A percentile compares a stretch with the other conserved stretches of the same genome.
Conservation (phyloP, 2,329 filamentous ascomycete genomes). For the Fusarium goolgardi region DNA sequence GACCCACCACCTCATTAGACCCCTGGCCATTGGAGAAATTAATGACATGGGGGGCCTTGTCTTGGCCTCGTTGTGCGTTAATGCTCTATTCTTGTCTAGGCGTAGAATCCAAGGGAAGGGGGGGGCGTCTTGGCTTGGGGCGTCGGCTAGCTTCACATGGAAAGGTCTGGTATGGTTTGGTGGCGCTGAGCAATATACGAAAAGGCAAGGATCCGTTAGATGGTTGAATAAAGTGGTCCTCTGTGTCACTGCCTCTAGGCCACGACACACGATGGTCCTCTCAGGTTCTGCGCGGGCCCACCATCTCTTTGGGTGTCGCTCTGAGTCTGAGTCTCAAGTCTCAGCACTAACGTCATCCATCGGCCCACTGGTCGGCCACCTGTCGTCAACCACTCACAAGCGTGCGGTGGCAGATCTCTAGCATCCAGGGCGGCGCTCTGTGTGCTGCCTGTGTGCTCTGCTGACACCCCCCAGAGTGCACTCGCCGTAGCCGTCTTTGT, state of each 20-base stretch:
- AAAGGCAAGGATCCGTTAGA: slow-evolving; percentile 57
- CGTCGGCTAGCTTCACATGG: slow-evolving; percentile 49
- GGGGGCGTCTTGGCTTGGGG: slow-evolving; percentile 48
- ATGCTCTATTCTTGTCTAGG: slow-evolving; percentile 58
- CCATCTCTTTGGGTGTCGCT: slow-evolving; percentile 36
- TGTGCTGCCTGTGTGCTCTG: slow-evolving; percentile 39
- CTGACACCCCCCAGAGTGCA: slow-evolving; percentile 44
- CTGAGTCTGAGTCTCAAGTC: slow-evolving; percentile 23
- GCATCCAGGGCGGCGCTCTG: slow-evolving; percentile 32
- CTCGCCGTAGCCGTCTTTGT: slow-evolving; percentile 38
- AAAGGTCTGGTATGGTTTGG: slow-evolving; percentile 49
- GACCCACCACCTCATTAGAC: slow-evolving; percentile 44
- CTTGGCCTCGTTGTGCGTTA: slow-evolving; percentile 50
- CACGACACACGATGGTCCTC: slow-evolving; percentile 31
- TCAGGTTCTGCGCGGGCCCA: slow-evolving; percentile 32
- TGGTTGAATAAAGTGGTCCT: slow-evolving; percentile 59
- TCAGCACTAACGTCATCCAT: slow-evolving; percentile 51
- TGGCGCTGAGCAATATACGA: slow-evolving; percentile 64
- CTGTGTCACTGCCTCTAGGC: slow-evolving; percentile 47
- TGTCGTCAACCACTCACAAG: slow-evolving; percentile 40
- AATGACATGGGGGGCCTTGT: slow-evolving; percentile 51
- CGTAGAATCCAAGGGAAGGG: slow-evolving; percentile 29
- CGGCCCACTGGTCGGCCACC: slow-evolving; percentile 43
- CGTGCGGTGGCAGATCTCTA: slow-evolving; percentile 35
- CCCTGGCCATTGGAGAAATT: slow-evolving; percentile 51